Evolutionary conservation across 768 basidiomycete genomes (phyloP), one percentile per base, ranked within the genome.

Genomic region (Mycena rosella): DNA sequence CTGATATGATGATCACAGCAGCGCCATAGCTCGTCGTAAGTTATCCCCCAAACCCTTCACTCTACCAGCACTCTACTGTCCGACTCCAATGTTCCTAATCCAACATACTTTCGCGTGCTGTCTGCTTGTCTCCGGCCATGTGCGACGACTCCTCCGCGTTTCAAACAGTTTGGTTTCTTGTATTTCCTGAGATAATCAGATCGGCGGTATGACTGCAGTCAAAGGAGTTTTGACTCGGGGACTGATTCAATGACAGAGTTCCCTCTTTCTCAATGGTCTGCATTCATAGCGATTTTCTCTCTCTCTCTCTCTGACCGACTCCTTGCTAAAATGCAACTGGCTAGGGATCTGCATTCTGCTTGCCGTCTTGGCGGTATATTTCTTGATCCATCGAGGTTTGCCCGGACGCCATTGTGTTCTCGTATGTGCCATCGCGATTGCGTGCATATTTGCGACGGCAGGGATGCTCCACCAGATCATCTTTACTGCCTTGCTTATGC

Each of bases 321-420:
- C 20, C 10, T 20, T 20, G 5, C 5, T 44, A 5, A 18, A 44
- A 44, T n/a, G 20, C 20, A n/a, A 4, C 42, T 44, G 20, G 10
- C 34, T 30, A 54, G 61, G 61, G 15, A 53, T 62, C 24, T 62
- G 52, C 40, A 34, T 62, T n/a, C 14, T 62, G 15, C 42, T 44
- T 20, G 42, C 42, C n/a, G n/a, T n/a, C 6, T 49, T 54, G 5
- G 44, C 42, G 1, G 5, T 44, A 1, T 44, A 44, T 44, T 45
- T 62, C 30, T 15, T 47, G 42, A 22, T 20, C 6, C 42, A 42
- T 44, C 51, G 52, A 5, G 6, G 20, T 20, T 18, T 20, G 20
- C 20, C 61, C 14, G 52, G 29, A 18, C 22, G 24, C 18, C 24
- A 29, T 26, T n/a, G n/a, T n/a, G 52, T 54, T 32, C 52, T 54